Evolutionary conservation across 2,329 filamentous ascomycete species (phyloP), one percentile per base, ranked within the genome.

Genomic region (Ophiostoma fasciatum): DNA sequence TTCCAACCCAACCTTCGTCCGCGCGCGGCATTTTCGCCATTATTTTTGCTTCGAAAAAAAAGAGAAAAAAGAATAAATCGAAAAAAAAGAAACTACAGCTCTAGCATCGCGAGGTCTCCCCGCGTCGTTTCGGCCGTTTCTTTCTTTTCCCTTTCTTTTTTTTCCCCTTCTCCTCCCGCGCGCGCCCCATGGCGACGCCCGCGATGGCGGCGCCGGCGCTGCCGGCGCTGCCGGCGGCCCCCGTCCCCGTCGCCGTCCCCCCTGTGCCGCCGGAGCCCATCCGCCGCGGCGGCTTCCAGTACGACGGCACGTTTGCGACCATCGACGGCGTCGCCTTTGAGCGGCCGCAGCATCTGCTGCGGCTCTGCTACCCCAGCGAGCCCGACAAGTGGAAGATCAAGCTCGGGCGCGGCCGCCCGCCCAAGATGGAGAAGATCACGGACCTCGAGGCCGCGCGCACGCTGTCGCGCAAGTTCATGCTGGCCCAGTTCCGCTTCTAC

Each of bases 211-310:
- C 32, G 23, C 32, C 37, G 29, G 15, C 35, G 9, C 25, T 27
- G 9, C 22, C 29, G 7, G 23, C 28, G 8, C n/a, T 13, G 22
- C 12, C 21, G 17, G 14, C 15, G 14, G 17, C 25, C 35, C 14
- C 31, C 27, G 11, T 25, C 17, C 31, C 36, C 21, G 35, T 15
- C 13, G 20, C 21, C 17, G 39, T 28, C 31, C 15, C 38, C 41
- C n/a, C n/a, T n/a, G n/a, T n/a, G n/a, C n/a, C n/a, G 34, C 44
- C 44, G 35, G 42, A 43, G 33, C 41, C 45, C 2, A 46, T 50
- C 26, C 48, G 43, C 29, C 42, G 45, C 23, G 47, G 54, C 28
- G 55, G 54, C 15, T 53, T 55, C 13, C 46, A 53, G 33, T 58
- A 56, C 41, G 44, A 46, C 30, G 44, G 44, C 25, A 37, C 36